Percentiles rank a stretch among this genome's conserved stretches.
These are phyloP conservation scores for Chrysoporthe cubensis DNA, from an alignment of 2,329 filamentous ascomycete genomes.

Conservation along the genomic window DNA sequence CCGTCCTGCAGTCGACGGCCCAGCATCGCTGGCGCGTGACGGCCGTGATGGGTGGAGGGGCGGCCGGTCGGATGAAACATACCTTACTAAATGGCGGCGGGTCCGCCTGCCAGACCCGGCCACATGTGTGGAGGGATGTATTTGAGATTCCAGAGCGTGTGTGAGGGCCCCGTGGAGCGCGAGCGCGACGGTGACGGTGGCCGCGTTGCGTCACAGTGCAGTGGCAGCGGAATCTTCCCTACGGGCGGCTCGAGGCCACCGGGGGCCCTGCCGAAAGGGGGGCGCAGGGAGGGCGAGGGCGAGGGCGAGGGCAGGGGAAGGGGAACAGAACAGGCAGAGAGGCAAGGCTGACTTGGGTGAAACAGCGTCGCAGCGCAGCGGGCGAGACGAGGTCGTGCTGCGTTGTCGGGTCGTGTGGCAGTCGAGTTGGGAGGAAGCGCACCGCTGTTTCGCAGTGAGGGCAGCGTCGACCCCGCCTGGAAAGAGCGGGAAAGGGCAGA, in stretches of 20 bases:
- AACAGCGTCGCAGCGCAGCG: slow-evolving; percentile 10
- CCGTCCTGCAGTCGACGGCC: background rate
- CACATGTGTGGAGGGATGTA: background rate
- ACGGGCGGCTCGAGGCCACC: background rate
- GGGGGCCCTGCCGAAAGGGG: background rate
- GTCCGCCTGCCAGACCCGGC: background rate
- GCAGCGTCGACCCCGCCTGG: background rate
- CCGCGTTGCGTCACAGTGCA: background rate
- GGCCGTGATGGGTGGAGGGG: background rate
- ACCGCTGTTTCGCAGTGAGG: slow-evolving; percentile 20
- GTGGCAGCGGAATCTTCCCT: background rate
- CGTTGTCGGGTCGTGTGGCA: slow-evolving; percentile 2
- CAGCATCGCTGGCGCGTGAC: background rate
- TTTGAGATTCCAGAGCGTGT: background rate
- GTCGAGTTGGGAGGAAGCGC: slow-evolving; percentile 5
- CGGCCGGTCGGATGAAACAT: background rate
- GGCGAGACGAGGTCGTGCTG: background rate
- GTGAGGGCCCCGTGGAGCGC: background rate
- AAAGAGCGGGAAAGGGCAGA: slow-evolving; percentile 14
- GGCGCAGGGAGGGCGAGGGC: too few relatives aligned
- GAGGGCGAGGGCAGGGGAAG: background rate
- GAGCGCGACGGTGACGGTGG: background rate
- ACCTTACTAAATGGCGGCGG: background rate
- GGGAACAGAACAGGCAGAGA: background rate
- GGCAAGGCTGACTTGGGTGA: background rate